phyloP scores from a whole-genome alignment of 331 rosid genomes.

The Phaseolus coccineus region DNA sequence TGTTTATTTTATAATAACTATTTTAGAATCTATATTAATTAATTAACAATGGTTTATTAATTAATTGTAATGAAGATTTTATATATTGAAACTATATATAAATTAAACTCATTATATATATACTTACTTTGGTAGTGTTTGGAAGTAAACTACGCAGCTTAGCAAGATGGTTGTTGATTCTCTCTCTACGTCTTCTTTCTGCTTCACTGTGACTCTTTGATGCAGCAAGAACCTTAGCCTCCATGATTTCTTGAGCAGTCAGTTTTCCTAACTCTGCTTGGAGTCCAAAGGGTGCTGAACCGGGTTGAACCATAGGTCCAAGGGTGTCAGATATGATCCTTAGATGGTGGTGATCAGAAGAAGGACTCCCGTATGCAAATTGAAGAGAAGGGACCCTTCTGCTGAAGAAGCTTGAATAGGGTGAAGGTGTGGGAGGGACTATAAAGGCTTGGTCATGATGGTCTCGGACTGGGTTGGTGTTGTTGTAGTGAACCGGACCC shows the following conservation, averaged over 20 bases:
- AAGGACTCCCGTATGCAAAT: conserved; percentile 73
- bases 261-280: conserved; percentile 87
- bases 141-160: conserved; percentile 89
- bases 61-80: no score
- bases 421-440: conserved; percentile 61
- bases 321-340: conserved; percentile 79
- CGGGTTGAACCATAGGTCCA: conserved; percentile 73
- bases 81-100: no score
- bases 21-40: no score
- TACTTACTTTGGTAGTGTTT: conserved; percentile 89
- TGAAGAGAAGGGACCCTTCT: conserved; percentile 72
- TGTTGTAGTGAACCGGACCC: conserved; percentile 41
- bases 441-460: conserved; percentile 57
- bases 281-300: conserved; percentile 79
- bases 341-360: conserved; percentile 63
- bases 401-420: conserved; percentile 65
- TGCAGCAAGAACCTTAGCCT: conserved; percentile 94
- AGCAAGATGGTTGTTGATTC: conserved; percentile 97
- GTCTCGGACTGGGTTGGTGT: conserved; percentile 48
- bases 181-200: conserved; percentile 90
- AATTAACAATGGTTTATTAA: no score
- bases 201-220: conserved; percentile 97
- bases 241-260: conserved; percentile 95
- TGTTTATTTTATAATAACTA: no score
- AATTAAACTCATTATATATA: neutral